phyloP scores from a whole-genome alignment of 176 grass and related monocot genomes.

The Raddia guianensis region DNA sequence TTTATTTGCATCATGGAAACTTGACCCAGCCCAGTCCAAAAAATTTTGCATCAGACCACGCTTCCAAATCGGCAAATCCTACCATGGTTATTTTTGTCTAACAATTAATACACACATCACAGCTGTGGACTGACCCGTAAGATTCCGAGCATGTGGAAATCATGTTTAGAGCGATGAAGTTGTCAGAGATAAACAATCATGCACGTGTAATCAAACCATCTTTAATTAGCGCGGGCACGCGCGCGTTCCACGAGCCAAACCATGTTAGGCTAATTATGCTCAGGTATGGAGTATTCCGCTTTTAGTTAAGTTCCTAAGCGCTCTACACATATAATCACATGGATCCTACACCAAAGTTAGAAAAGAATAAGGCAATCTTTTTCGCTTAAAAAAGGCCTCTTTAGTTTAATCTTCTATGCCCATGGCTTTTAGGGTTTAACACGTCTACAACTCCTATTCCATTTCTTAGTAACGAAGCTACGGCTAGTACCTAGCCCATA shows the following conservation, averaged over 20 bases:
- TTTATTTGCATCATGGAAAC: background rate
- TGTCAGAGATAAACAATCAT: background rate
- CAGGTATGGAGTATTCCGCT: background rate
- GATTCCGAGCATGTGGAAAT: slow-evolving; percentile 22
- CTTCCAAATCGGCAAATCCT: background rate
- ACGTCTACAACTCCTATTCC: background rate
- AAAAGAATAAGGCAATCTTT: background rate
- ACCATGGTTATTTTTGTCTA: background rate
- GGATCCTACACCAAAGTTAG: slow-evolving; percentile 3
- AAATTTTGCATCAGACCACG: background rate
- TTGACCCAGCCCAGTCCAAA: background rate
- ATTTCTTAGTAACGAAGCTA: slow-evolving; percentile 58
- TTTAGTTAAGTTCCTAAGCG: slow-evolving; percentile 22
- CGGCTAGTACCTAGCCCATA: background rate
- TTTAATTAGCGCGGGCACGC: slow-evolving; percentile 34
- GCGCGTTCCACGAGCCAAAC: slow-evolving; percentile 35
- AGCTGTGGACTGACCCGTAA: background rate
- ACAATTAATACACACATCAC: background rate
- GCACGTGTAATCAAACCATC: slow-evolving; percentile 24
- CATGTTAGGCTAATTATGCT: background rate
- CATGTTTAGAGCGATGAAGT: background rate
- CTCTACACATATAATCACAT: slow-evolving; percentile 1
- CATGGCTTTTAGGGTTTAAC: slow-evolving; percentile 29
- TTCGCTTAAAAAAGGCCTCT: background rate
- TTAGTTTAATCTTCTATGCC: slow-evolving; percentile 15